Percentiles rank a stretch among this genome's conserved stretches.
These are phyloP conservation scores for Populus nigra DNA, from an alignment of 345 rosid genomes.

Conservation along the genomic window DNA sequence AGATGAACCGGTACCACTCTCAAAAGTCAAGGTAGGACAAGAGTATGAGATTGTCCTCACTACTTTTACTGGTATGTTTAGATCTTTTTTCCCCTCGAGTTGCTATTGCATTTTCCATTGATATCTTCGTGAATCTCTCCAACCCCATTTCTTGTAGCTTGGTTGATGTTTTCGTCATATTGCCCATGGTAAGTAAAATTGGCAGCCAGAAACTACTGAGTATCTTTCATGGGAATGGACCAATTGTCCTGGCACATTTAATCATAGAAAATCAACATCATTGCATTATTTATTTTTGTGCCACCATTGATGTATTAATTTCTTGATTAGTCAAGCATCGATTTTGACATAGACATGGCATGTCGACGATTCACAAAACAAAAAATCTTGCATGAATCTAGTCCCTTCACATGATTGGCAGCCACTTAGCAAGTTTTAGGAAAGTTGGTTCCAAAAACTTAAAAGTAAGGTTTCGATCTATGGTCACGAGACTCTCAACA, in stretches of 20 bases:
- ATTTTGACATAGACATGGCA: slow-evolving; percentile 7
- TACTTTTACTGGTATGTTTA: slow-evolving; percentile 76
- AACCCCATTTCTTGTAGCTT: neutral
- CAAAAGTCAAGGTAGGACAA: slow-evolving; percentile 69
- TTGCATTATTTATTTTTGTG: neutral
- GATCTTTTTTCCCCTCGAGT: too few relatives aligned
- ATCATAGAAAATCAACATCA: neutral
- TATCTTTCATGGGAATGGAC: neutral
- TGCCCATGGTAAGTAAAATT: neutral
- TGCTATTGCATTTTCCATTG: neutral
- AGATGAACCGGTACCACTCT: slow-evolving; percentile 72
- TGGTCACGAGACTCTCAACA: slow-evolving; percentile 7
- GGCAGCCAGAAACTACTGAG: neutral
- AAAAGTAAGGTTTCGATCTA: neutral
- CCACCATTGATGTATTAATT: neutral
- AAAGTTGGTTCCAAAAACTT: neutral
- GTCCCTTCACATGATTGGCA: neutral
- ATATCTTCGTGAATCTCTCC: neutral
- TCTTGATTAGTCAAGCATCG: neutral
- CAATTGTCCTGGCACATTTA: neutral
- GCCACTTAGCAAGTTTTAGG: neutral
- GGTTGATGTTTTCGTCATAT: neutral
- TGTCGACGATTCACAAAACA: neutral
- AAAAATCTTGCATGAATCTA: neutral
- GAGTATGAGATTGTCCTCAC: slow-evolving; percentile 85